A percentile compares a stretch with the other conserved stretches of the same genome.
Conservation (phyloP, 202 grass and related monocot genomes). For the Saccharum hybrid region DNA sequence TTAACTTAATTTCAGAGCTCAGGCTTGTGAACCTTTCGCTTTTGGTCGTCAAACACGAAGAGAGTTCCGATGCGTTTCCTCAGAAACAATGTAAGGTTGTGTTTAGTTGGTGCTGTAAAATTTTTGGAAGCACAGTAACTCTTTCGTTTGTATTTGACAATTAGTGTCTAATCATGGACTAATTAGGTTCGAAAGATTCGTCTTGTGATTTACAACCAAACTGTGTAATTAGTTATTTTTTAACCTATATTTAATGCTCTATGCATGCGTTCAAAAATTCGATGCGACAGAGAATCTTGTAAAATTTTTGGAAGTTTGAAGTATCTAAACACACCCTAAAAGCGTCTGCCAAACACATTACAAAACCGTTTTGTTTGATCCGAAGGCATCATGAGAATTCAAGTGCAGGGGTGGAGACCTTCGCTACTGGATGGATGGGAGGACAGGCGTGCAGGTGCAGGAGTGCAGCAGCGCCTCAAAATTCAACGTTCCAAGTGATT, state of each 20-base stretch:
- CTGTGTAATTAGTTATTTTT: no score
- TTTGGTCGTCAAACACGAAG: slow-evolving; percentile 56
- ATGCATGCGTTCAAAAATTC: no score
- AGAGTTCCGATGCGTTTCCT: slow-evolving; percentile 22
- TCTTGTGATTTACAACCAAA: no score
- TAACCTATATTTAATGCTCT: no score
- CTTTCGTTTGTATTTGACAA: no score
- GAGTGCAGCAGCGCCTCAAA: background rate
- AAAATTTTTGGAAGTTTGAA: no score
- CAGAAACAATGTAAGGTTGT: background rate
- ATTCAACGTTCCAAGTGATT: slow-evolving; percentile 47
- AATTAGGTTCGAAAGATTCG: no score
- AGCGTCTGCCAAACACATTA: slow-evolving; percentile 51
- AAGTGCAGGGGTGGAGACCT: background rate
- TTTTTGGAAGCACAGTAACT: no score
- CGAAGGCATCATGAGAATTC: slow-evolving; percentile 3
- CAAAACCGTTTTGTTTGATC: slow-evolving; percentile 17
- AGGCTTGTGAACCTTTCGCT: slow-evolving; percentile 39
- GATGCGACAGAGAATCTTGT: no score
- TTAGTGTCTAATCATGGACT: no score
- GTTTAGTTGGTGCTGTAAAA: no score
- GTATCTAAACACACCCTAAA: background rate
- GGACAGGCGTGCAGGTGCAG: background rate
- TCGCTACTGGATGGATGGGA: no score
- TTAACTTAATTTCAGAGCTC: slow-evolving; percentile 7